These are phyloP conservation scores for Antrodiella citrinella DNA, from an alignment of 768 basidiomycete genomes.

Conservation along the genomic window DNA sequence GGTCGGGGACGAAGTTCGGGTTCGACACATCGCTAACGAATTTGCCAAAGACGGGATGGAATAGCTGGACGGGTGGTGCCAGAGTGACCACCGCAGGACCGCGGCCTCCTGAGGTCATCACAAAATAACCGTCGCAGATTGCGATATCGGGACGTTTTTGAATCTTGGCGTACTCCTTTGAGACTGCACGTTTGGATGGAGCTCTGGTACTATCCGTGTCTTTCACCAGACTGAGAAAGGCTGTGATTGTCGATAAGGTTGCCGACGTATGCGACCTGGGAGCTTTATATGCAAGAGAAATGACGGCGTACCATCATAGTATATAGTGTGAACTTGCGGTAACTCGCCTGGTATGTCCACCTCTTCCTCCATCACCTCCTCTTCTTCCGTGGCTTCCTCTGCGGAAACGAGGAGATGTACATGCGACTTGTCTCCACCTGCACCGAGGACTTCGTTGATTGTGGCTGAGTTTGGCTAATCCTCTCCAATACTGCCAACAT, in stretches of 20 bases:
- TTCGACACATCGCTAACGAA: neutral
- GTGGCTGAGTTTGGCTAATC: too few relatives aligned
- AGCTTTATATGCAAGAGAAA: neutral
- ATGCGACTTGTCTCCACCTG: too few relatives aligned
- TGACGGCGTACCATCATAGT: too few relatives aligned
- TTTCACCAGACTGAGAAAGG: neutral
- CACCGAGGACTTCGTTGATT: too few relatives aligned
- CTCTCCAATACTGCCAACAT: too few relatives aligned
- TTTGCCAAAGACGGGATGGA: constrained; percentile 3
- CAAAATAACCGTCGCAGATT: neutral
- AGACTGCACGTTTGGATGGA: neutral
- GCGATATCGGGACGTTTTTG: neutral
- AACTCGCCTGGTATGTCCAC: too few relatives aligned
- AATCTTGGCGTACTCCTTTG: neutral
- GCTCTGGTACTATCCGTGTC: neutral
- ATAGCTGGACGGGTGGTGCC: constrained; percentile 6
- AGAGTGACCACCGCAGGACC: neutral
- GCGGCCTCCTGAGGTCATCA: neutral
- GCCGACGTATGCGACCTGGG: neutral
- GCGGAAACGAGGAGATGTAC: neutral
- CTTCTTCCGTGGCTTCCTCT: neutral
- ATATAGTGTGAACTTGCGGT: too few relatives aligned
- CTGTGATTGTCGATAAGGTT: neutral
- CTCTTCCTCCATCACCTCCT: neutral
- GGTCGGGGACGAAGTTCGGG: neutral